Percentiles rank a stretch among this genome's conserved stretches.
phyloP scores from a whole-genome alignment of 1,284 basidiomycete species.

The Microbotryum intermedium region DNA sequence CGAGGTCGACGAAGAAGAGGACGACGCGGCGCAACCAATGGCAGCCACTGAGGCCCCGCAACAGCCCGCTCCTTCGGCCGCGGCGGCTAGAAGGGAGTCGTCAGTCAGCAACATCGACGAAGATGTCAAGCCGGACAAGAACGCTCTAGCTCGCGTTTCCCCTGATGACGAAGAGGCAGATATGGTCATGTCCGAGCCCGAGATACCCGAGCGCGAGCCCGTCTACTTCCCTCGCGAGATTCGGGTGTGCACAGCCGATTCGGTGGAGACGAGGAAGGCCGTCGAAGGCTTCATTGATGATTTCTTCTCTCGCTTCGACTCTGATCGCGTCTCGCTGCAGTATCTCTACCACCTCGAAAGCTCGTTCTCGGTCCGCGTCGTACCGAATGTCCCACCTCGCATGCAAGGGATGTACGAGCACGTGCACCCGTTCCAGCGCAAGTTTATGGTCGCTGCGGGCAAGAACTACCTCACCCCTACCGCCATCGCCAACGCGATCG shows the following conservation, averaged over 20 bases:
- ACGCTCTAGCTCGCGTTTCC: not conserved
- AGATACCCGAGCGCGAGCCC: not conserved
- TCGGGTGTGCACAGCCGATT: conserved; percentile 3
- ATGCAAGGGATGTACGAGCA: not conserved
- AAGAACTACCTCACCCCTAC: conserved; percentile 8
- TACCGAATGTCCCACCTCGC: conserved; percentile 2
- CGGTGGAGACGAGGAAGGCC: not conserved
- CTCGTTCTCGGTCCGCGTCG: conserved; percentile 19
- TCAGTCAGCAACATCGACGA: not conserved
- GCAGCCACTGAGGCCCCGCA: no score
- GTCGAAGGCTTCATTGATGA: conserved; percentile 14
- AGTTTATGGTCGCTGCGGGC: not conserved
- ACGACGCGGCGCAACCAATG: not conserved
- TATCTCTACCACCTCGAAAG: conserved; percentile 16
- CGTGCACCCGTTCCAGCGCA: not conserved
- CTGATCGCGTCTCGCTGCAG: conserved; percentile 13
- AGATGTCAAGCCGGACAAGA: not conserved
- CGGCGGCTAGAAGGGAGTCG: no score
- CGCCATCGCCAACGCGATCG: conserved; percentile 22
- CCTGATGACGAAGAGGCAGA: not conserved
- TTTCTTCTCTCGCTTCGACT: conserved; percentile 25
- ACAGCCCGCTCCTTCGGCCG: no score
- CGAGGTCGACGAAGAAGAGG: not conserved
- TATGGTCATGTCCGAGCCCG: conserved; percentile 1
- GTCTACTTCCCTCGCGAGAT: conserved; percentile 13